phyloP scores from a whole-genome alignment of 2,329 filamentous ascomycete genomes.

The Microcyclospora tardicrescens region DNA sequence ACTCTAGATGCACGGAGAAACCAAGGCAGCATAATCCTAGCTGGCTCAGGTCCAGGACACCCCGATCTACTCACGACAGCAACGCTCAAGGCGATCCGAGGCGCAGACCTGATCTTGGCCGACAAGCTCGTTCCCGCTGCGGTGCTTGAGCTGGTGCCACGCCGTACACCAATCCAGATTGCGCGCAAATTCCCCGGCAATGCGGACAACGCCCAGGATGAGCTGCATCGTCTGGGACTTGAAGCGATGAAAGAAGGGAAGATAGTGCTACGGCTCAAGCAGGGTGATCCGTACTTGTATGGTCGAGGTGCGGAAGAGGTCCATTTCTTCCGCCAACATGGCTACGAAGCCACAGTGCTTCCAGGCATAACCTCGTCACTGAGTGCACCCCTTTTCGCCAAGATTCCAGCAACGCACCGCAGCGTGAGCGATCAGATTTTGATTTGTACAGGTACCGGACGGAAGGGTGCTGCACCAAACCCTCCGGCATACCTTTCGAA shows the following conservation, averaged over 20 bases:
- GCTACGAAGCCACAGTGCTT: conserved; percentile 55
- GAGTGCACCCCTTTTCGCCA: conserved; percentile 75
- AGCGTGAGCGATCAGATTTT: conserved; percentile 85
- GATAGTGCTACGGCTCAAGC: conserved; percentile 79
- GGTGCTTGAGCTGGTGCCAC: conserved; percentile 79
- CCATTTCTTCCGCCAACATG: conserved; percentile 62
- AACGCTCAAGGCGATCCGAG: conserved; percentile 61
- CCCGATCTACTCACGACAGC: conserved; percentile 80
- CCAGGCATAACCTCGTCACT: conserved; percentile 86
- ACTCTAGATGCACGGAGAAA: conserved; percentile 18
- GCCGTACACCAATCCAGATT: conserved; percentile 78
- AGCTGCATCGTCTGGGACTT: conserved; percentile 68
- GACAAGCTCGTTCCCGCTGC: conserved; percentile 77
- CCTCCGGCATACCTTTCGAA: conserved; percentile 65
- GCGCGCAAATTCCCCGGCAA: conserved; percentile 97
- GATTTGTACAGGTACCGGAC: conserved; percentile 90
- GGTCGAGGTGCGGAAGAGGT: conserved; percentile 90
- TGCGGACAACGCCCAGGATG: conserved; percentile 82
- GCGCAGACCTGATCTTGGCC: conserved; percentile 66
- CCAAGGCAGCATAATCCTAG: conserved; percentile 67
- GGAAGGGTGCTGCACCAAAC: conserved; percentile 71
- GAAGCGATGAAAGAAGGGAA: conserved; percentile 55
- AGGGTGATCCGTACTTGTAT: conserved; percentile 94
- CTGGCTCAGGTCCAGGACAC: conserved; percentile 84
- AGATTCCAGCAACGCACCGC: conserved; percentile 76